Conservation (phyloP, 192 early-diverging fungal genomes). For the Coemansia sp. region DNA sequence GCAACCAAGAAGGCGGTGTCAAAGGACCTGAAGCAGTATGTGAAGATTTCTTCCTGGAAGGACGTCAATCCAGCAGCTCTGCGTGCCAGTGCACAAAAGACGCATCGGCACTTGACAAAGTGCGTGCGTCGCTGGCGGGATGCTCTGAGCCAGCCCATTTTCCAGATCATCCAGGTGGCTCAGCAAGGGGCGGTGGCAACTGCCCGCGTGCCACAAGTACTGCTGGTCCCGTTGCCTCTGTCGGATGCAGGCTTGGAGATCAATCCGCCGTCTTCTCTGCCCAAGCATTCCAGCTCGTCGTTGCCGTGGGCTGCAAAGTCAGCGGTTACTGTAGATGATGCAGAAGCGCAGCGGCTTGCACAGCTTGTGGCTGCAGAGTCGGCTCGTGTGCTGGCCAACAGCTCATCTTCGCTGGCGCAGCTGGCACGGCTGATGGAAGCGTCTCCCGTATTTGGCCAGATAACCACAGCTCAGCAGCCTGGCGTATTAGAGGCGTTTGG, state of each 20-base stretch:
- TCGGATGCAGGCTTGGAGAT: constrained; percentile 22
- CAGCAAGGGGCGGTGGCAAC: constrained; percentile 23
- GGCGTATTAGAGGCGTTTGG: constrained; percentile 35
- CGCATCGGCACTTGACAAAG: constrained; percentile 88
- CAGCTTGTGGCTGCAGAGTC: constrained; percentile 5
- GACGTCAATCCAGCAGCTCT: constrained; percentile 93
- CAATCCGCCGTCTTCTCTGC: not conserved
- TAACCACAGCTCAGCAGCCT: not conserved
- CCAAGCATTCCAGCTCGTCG: not conserved
- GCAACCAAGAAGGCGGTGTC: constrained; percentile 68
- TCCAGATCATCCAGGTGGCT: constrained; percentile 44
- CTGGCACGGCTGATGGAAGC: constrained; percentile 17
- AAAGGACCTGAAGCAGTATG: constrained; percentile 88
- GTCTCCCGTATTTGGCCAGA: constrained; percentile 11
- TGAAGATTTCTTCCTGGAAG: constrained; percentile 96
- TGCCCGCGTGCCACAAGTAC: constrained; percentile 20
- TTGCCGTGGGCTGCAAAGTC: constrained; percentile 2
- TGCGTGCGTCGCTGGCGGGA: constrained; percentile 84
- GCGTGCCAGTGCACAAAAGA: constrained; percentile 82
- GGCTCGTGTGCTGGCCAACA: constrained; percentile 26
- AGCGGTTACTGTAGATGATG: constrained; percentile 3
- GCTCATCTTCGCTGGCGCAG: constrained; percentile 18
- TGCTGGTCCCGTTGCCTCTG: constrained; percentile 25
- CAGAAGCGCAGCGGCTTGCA: constrained; percentile 5
- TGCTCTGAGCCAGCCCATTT: constrained; percentile 71